phyloP scores from a whole-genome alignment of 129 eudicot species.

The Solidago caesia region DNA sequence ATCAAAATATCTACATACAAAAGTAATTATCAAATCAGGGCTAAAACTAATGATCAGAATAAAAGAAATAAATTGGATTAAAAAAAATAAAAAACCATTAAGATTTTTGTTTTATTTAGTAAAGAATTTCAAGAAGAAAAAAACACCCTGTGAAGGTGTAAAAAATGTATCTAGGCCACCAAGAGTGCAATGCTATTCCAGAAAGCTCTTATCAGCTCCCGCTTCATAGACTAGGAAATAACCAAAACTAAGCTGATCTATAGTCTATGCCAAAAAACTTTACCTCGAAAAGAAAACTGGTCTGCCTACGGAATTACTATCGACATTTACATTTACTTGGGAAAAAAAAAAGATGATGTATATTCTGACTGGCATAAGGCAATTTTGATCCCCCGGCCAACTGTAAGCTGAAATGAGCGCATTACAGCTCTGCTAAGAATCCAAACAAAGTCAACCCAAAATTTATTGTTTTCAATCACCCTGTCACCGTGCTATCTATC shows the following conservation, averaged over 20 bases:
- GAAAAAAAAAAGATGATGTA: constrained; percentile 11
- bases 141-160: constrained; percentile 18
- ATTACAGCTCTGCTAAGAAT: not conserved
- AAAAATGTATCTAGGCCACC: constrained; percentile 14
- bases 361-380: not conserved
- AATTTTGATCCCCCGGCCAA: too few relatives aligned
- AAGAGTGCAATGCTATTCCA: not conserved
- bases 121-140: constrained; percentile 12
- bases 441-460: constrained; percentile 5
- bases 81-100: not conserved
- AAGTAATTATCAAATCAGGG: not conserved
- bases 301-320: constrained; percentile 16
- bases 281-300: constrained; percentile 9
- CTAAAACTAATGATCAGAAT: not conserved
- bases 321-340: constrained; percentile 19
- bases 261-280: constrained; percentile 14
- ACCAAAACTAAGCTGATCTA: constrained; percentile 17
- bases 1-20: not conserved
- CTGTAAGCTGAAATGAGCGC: too few relatives aligned
- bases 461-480: constrained; percentile 2
- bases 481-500: not conserved
- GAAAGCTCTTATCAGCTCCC: too few relatives aligned
- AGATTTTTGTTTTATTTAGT: constrained; percentile 16
- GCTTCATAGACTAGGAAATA: not conserved
- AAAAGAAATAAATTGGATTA: not conserved